A percentile compares a stretch with the other conserved stretches of the same genome.
Evolutionary conservation across 2,329 filamentous ascomycete genomes (phyloP).

Genomic region (Spiromastix sp.): DNA sequence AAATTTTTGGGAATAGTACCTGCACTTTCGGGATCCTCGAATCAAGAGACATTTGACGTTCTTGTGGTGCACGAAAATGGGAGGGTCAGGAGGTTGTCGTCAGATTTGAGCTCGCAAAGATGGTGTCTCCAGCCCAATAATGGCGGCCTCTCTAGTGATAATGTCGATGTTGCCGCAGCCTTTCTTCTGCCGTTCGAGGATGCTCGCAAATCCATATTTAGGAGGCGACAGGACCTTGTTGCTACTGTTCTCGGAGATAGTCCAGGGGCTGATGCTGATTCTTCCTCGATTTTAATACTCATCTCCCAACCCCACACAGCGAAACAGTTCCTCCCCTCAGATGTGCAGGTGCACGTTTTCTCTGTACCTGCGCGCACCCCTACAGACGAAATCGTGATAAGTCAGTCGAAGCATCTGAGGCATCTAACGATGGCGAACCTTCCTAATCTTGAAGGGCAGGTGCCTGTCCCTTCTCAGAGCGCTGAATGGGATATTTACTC

Average conservation of each 20-base stretch:
- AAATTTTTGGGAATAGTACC: constrained; percentile 31
- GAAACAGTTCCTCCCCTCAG: constrained; percentile 20
- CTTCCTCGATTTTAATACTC: constrained; percentile 28
- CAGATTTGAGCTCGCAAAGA: constrained; percentile 29
- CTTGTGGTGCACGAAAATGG: constrained; percentile 36
- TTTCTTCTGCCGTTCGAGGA: constrained; percentile 33
- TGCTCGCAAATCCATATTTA: constrained; percentile 29
- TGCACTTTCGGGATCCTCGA: constrained; percentile 14
- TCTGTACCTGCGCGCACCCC: constrained; percentile 22
- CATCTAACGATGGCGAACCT: constrained; percentile 28
- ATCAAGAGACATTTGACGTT: constrained; percentile 28
- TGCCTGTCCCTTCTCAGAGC: constrained; percentile 15
- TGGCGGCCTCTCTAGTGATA: constrained; percentile 18
- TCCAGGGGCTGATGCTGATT: constrained; percentile 16
- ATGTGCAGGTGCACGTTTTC: constrained; percentile 31
- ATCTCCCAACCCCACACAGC: constrained; percentile 27
- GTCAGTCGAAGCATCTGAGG: constrained; percentile 24
- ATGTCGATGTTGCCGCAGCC: constrained; percentile 23
- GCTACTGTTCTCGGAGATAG: constrained; percentile 26
- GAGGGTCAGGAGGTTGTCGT: constrained; percentile 28
- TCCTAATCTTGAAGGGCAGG: constrained; percentile 20
- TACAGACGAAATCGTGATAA: constrained; percentile 13
- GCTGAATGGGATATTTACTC: constrained; percentile 31
- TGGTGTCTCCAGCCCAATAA: constrained; percentile 30
- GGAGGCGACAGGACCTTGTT: constrained; percentile 29